Base-by-base conservation (phyloP, 2,329 filamentous ascomycete species). In the Hymenoscyphus repandus region DNA sequence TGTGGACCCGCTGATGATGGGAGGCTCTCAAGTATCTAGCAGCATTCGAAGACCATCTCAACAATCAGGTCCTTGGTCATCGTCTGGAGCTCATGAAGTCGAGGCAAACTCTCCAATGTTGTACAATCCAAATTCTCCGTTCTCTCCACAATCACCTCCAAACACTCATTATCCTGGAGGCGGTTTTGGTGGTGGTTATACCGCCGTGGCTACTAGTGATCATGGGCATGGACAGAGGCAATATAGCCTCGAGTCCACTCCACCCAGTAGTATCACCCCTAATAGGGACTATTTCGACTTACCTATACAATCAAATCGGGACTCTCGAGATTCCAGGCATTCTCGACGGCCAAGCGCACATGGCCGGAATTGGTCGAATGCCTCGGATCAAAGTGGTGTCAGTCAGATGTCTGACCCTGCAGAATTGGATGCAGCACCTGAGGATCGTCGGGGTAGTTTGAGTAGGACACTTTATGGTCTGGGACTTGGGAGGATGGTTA, bases 401-500 rank as follows among this genome's bases (percentile, higher is more conserved):
- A 57, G 52, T 41, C 46, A 53, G n/a, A 40, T 30, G 4, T 58
- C 58, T 12, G 44, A 40, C 7, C 33, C 47, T 1, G 51, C 51
- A 9, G 60, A 63, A 36, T 45, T 62, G 3, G 60, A 60, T 18
- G 53, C 52, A 2, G 51, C 48, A 6, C 43, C 39, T 17, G 54
- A 61, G 10, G 46, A 51, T 5, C 31, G 49, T 7, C 43, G 43
- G 13, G 52, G 47, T 1, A 52, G 54, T 22, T 39, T 60, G 5
- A 45, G 52, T 2, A 20, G 49, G 20, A 45, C 51, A 7, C 31
- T 58, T 11, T 49, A 53, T 39, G 51, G 52, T 2, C 17, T 62
- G 18, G 51, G 54, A n/a, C 72, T 46, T 72, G 76, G 55, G 4
- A 41, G 54, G 5, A 52, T 56, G 17, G 32, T 52, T 0, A 52